Evolutionary conservation across 192 early-diverging fungal species (phyloP).

Genomic region (Umbelopsis vinacea): DNA sequence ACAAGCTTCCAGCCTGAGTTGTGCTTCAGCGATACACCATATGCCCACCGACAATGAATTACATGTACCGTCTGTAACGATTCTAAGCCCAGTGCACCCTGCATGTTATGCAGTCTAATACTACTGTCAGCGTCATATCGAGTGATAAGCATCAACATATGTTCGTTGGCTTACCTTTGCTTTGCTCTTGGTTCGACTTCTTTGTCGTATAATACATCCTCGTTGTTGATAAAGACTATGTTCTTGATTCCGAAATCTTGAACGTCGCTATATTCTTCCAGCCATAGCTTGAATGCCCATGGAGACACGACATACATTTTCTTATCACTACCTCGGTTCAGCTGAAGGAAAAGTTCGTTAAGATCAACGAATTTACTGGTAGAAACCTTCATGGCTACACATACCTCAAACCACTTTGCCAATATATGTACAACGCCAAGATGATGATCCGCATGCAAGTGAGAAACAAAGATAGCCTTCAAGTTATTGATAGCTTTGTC

Average conservation of each 20-base stretch:
- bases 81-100: slow-evolving; percentile 53
- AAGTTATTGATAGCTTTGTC: slow-evolving; percentile 61
- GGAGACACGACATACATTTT: slow-evolving; percentile 63
- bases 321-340: slow-evolving; percentile 19
- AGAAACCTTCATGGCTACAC: background rate
- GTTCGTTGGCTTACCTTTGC: background rate
- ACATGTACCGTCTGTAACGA: slow-evolving; percentile 72
- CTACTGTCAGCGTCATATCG: slow-evolving; percentile 2
- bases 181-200: background rate
- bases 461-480: slow-evolving; percentile 85
- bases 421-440: slow-evolving; percentile 81
- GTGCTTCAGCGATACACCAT: slow-evolving; percentile 76
- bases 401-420: slow-evolving; percentile 68
- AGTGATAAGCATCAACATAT: background rate
- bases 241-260: slow-evolving; percentile 63
- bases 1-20: slow-evolving; percentile 76
- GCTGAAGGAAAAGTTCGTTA: background rate
- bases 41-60: slow-evolving; percentile 83
- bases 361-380: background rate
- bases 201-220: slow-evolving; percentile 50
- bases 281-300: slow-evolving; percentile 55
- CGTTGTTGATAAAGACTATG: slow-evolving; percentile 55
- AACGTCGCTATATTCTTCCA: slow-evolving; percentile 70
- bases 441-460: slow-evolving; percentile 99
- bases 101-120: slow-evolving; percentile 3